phyloP scores from a whole-genome alignment of 2,329 filamentous ascomycete genomes.

The Cytospora mali region DNA sequence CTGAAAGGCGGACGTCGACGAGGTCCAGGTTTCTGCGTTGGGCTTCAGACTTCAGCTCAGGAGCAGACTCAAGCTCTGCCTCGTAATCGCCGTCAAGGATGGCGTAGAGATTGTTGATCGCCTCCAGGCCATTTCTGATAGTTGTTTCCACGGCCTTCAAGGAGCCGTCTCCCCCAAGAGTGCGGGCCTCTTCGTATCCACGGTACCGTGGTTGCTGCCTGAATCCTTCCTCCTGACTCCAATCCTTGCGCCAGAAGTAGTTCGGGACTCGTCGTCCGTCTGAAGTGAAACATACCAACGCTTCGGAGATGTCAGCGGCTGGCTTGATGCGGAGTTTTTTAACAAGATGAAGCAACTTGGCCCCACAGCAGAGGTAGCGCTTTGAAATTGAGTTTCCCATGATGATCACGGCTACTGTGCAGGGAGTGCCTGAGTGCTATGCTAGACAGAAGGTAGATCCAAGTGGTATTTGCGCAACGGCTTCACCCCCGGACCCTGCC shows the following conservation, averaged over 20 bases:
- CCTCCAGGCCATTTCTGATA: conserved; percentile 2
- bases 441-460: neutral
- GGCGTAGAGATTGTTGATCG: neutral
- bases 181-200: conserved; percentile 17
- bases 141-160: neutral
- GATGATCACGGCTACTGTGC: neutral
- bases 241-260: conserved; percentile 15
- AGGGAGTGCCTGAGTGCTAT: neutral
- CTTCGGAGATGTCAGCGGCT: conserved; percentile 8
- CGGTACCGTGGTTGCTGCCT: conserved; percentile 9
- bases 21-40: conserved; percentile 2
- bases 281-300: conserved; percentile 2
- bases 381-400: conserved; percentile 9
- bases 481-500: no score
- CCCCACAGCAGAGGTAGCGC: neutral
- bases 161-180: conserved; percentile 1
- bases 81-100: neutral
- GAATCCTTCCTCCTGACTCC: conserved; percentile 8
- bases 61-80: neutral
- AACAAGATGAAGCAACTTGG: neutral
- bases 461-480: neutral
- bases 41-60: neutral
- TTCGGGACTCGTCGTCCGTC: neutral
- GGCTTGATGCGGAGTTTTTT: conserved; percentile 7
- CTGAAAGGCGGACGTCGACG: conserved; percentile 2